Conservation (phyloP, 371 early-diverging fungal genomes). For the Syncephalis fuscata region DNA sequence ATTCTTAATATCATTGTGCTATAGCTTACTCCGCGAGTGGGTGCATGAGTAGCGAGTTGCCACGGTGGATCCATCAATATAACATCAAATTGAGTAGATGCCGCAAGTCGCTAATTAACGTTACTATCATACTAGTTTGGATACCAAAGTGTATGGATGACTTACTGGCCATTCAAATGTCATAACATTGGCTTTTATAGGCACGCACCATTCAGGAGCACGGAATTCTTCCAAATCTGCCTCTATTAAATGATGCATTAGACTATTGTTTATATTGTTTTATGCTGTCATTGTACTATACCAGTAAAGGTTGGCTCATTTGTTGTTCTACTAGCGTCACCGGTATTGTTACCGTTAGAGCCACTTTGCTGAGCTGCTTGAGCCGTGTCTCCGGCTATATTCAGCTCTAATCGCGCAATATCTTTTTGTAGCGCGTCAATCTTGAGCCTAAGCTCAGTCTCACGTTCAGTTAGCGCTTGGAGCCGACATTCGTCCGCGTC, state of each 20-base stretch:
- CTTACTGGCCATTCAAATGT: conserved; percentile 81
- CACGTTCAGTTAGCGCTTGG: conserved; percentile 12
- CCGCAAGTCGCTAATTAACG: conserved; percentile 37
- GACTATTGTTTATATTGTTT: not conserved
- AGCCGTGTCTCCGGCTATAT: conserved; percentile 17
- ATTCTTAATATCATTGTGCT: not conserved
- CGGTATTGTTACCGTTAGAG: too few species aligned
- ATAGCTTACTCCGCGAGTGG: conserved; percentile 65
- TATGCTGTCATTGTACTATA: not conserved
- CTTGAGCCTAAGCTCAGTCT: conserved; percentile 28
- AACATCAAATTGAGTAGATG: conserved; percentile 75
- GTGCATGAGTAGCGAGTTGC: conserved; percentile 90
- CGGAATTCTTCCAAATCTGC: conserved; percentile 65
- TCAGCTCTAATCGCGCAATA: conserved; percentile 32
- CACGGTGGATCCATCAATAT: conserved; percentile 92
- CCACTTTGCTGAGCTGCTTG: not conserved
- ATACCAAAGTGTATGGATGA: not conserved
- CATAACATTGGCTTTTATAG: conserved; percentile 87
- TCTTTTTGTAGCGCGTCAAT: conserved; percentile 36
- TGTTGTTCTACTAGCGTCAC: too few species aligned
- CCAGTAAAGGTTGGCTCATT: too few species aligned
- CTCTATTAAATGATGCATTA: conserved; percentile 4
- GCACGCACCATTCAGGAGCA: conserved; percentile 88
- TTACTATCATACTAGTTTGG: not conserved
- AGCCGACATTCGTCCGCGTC: not conserved